These are phyloP conservation scores for Galerina marginata DNA, from an alignment of 768 basidiomycete genomes.

Conservation along the genomic window DNA sequence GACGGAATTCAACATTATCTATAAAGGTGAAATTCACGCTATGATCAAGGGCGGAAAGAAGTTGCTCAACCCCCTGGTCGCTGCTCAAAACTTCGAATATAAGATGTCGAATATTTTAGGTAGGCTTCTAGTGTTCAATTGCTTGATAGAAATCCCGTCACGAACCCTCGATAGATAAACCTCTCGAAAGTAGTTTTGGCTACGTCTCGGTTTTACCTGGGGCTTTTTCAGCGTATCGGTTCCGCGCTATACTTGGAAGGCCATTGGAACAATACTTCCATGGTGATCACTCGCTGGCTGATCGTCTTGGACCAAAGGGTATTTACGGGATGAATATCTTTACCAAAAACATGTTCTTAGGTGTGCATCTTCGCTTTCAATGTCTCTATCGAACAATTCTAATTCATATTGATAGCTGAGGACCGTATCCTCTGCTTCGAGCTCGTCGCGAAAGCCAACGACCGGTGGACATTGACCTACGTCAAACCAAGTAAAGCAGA, in stretches of 20 bases:
- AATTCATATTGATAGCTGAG: slow-evolving; percentile 56
- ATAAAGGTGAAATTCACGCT: slow-evolving; percentile 81
- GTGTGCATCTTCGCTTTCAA: slow-evolving; percentile 25
- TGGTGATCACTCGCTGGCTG: slow-evolving; percentile 88
- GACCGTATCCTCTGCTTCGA: slow-evolving; percentile 99
- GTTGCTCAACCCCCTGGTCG: slow-evolving; percentile 89
- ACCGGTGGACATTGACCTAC: slow-evolving; percentile 85
- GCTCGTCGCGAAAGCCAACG: slow-evolving; percentile 87
- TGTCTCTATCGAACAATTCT: not conserved
- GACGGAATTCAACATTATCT: not conserved
- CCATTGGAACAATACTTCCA: slow-evolving; percentile 89
- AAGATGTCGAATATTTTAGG: slow-evolving; percentile 98
- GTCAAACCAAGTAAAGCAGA: slow-evolving; percentile 97
- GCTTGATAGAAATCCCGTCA: not conserved
- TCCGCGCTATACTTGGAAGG: slow-evolving; percentile 86
- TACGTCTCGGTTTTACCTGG: slow-evolving; percentile 96
- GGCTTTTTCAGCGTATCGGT: slow-evolving; percentile 97
- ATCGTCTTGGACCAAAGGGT: slow-evolving; percentile 90
- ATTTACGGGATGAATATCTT: slow-evolving; percentile 98
- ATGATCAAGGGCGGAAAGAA: slow-evolving; percentile 95
- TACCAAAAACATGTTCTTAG: slow-evolving; percentile 82
- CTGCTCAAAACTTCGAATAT: slow-evolving; percentile 97
- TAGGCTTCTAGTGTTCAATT: slow-evolving; percentile 27
- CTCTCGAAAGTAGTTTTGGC: slow-evolving; percentile 93
- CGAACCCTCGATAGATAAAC: slow-evolving; percentile 67